Evolutionary conservation across 345 rosid genomes (phyloP).

Genomic region (Eucalyptus curtisii): DNA sequence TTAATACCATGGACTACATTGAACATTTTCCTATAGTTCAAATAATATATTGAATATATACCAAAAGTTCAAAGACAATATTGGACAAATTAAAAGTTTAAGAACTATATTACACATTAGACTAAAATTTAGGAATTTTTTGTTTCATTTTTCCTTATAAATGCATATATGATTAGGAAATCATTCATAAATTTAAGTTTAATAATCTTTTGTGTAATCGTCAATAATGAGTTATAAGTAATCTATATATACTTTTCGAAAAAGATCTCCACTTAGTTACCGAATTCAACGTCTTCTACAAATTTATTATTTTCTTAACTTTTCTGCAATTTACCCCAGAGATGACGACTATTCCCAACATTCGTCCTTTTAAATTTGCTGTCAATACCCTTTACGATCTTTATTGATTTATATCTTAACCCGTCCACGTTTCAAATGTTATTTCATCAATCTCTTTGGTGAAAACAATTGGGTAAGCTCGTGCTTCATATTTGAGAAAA

Average conservation of each 20-base stretch:
- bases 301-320: not conserved
- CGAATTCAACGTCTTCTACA: not conserved
- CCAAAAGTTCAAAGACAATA: no score
- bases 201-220: no score
- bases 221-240: not conserved
- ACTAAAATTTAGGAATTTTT: accelerated
- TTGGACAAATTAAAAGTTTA: accelerated
- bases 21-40: accelerated
- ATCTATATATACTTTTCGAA: no score
- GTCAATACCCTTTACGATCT: not conserved
- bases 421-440: not conserved
- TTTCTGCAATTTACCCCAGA: accelerated
- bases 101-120: accelerated
- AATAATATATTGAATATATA: accelerated
- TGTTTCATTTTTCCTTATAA: no score
- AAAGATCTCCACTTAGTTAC: not conserved
- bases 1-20: accelerated
- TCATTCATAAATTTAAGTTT: no score
- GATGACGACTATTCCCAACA: accelerated
- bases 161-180: no score
- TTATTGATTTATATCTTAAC: not conserved
- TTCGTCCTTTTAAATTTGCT: not conserved
- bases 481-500: not conserved
- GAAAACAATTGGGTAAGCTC: not conserved
- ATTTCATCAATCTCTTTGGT: not conserved